Evolutionary conservation across 768 basidiomycete species (phyloP).

Genomic region (Boletus reticuloceps): DNA sequence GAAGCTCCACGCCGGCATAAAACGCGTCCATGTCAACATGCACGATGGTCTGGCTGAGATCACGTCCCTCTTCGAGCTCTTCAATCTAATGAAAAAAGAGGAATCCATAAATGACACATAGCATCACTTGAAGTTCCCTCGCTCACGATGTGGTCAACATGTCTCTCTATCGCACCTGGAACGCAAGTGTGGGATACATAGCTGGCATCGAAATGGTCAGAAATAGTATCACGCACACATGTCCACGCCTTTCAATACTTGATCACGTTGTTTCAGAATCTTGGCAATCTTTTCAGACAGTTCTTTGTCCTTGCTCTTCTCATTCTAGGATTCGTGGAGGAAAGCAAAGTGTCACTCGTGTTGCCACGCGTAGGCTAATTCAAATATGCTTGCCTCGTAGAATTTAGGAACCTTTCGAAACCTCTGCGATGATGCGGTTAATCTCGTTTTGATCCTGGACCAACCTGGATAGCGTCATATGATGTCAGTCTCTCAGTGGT

Average conservation of each 20-base stretch:
- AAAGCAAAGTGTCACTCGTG: neutral
- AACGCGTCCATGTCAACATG: slow-evolving; percentile 98
- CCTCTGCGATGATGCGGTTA: slow-evolving; percentile 86
- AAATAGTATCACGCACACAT: slow-evolving; percentile 44
- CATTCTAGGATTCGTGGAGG: slow-evolving; percentile 51
- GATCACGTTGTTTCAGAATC: slow-evolving; percentile 64
- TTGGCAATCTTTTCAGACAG: slow-evolving; percentile 72
- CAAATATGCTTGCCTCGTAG: slow-evolving; percentile 57
- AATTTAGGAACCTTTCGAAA: slow-evolving; percentile 92
- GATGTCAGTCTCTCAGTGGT: slow-evolving; percentile 8
- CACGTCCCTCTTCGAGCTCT: slow-evolving; percentile 71
- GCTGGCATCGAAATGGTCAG: neutral
- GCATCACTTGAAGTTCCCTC: neutral
- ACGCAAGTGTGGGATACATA: neutral
- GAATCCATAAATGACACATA: neutral
- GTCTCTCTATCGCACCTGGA: slow-evolving; percentile 57
- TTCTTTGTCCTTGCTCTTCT: slow-evolving; percentile 86
- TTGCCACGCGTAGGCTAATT: neutral
- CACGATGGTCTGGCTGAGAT: slow-evolving; percentile 81
- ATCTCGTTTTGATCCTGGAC: slow-evolving; percentile 80
- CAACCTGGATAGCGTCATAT: slow-evolving; percentile 40
- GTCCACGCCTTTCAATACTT: slow-evolving; percentile 53
- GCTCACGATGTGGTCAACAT: slow-evolving; percentile 70
- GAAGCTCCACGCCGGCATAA: slow-evolving; percentile 76
- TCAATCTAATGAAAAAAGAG: slow-evolving; percentile 39